Base-by-base conservation (phyloP, 164 flowering plant genomes). In the Litsea cubeba region DNA sequence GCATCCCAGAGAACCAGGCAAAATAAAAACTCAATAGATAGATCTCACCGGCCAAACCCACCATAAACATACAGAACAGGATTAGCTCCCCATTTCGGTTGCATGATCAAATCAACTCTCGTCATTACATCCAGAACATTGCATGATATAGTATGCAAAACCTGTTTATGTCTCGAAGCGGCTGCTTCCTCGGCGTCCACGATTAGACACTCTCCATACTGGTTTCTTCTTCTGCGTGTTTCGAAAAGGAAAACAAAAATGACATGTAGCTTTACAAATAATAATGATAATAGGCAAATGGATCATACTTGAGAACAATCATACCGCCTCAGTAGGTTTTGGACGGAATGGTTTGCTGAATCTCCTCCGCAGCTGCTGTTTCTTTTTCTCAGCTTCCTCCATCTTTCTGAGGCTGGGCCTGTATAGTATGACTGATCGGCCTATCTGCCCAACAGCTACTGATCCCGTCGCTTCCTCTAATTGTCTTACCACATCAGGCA, bases 361-460 rank as follows among this genome's bases (percentile, higher is more conserved):
- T 79, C 80, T 87, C 22, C 79, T 83, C 22, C 79, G 83, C 54
- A 80, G 76, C 75, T 85, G 84, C 66, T 71, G 71, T 50, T 71
- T 76, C 85, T 76, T 89, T 71, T 88, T 90, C 91, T 89, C 88
- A 72, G 88, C 97, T 58, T 87, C 95, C 81, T 88, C 85, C 87
- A 91, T 20, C 79, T 91, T 93, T 67, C 88, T 81, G 51, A 90
- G 67, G 78, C 98, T 95, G 14, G 99, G 99, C 76, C 94, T 79
- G 82, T 95, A 95, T 26, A 91, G 82, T 76, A 95, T 93, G 74
- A 91, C 88, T 20, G 97, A 79, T 57, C 96, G 82, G 15, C 98
- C 97, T 71, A 95, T 91, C 81, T 87, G 91, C 64, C 92, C 83
- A 78, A 95, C 91, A 17, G 84, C 91, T 35, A 91, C 94, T 0